Conservation (phyloP, 129 eudicot genomes). For the Cynara cardunculus region DNA sequence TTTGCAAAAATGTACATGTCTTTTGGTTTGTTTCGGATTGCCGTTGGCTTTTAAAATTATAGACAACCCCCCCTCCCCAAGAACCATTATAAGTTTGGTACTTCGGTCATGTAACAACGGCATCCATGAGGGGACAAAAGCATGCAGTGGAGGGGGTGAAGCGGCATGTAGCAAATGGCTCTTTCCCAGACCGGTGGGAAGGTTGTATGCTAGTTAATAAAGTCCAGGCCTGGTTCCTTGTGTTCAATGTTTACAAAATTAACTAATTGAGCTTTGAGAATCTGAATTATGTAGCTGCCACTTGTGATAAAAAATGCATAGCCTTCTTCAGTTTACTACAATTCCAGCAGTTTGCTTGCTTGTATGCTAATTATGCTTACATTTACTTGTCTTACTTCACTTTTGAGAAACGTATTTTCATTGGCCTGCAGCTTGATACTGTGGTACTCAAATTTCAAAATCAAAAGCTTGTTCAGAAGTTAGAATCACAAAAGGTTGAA, state of each 20-base stretch:
- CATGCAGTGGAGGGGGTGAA: too few relatives aligned
- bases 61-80: too few relatives aligned
- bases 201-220: too few relatives aligned
- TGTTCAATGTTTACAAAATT: not conserved
- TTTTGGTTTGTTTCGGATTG: not conserved
- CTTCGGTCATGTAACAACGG: too few relatives aligned
- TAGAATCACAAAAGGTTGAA: conserved; percentile 83
- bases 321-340: not conserved
- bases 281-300: not conserved
- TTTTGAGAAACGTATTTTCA: conserved; percentile 5
- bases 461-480: conserved; percentile 76
- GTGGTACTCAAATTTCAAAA: conserved; percentile 89
- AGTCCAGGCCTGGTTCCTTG: not conserved
- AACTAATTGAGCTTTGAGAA: not conserved
- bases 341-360: not conserved
- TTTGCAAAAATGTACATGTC: not conserved
- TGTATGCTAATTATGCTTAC: conserved; percentile 10
- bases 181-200: too few relatives aligned
- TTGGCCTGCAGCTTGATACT: conserved; percentile 61
- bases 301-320: conserved; percentile 5
- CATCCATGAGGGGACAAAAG: too few relatives aligned
- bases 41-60: not conserved
- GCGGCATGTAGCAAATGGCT: too few relatives aligned
- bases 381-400: not conserved
- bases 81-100: too few relatives aligned